Conservation (phyloP, 2,329 filamentous ascomycete species). For the Fusarium chaquense region DNA sequence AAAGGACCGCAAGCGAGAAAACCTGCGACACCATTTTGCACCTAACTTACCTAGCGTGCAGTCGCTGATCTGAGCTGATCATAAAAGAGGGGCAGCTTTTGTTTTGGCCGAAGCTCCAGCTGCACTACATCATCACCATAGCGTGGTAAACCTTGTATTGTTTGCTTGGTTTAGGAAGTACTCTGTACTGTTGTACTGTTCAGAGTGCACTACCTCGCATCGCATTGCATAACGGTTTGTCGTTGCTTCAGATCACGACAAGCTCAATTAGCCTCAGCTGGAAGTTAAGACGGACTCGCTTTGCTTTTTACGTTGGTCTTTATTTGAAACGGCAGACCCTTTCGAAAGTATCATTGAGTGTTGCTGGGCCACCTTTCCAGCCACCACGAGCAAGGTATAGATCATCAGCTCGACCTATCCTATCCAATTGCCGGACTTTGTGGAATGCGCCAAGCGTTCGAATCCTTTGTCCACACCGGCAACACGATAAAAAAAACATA, state of each 20-base stretch:
- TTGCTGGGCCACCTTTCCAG: slow-evolving; percentile 34
- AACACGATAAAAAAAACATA: slow-evolving; percentile 10
- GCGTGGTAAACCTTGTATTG: slow-evolving; percentile 40
- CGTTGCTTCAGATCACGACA: background rate
- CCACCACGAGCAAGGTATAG: slow-evolving; percentile 31
- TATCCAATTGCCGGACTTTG: slow-evolving; percentile 39
- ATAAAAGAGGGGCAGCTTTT: slow-evolving; percentile 41
- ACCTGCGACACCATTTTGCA: slow-evolving; percentile 12
- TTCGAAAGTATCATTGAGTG: slow-evolving; percentile 3
- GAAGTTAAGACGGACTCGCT: background rate
- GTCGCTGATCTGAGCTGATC: slow-evolving; percentile 39
- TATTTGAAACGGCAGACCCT: slow-evolving; percentile 11
- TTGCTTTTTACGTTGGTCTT: background rate
- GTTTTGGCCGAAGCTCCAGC: slow-evolving; percentile 34
- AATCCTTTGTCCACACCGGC: slow-evolving; percentile 42
- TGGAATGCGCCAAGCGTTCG: slow-evolving; percentile 43
- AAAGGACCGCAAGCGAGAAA: slow-evolving; percentile 22
- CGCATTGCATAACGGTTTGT: background rate
- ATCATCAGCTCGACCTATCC: slow-evolving; percentile 9
- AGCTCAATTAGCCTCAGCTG: background rate
- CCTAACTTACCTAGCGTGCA: slow-evolving; percentile 18
- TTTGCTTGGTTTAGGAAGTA: slow-evolving; percentile 13
- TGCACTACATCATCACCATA: slow-evolving; percentile 38
- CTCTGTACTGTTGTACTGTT: slow-evolving; percentile 1
- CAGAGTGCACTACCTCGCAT: background rate